Conservation (phyloP, 331 rosid genomes). For the Quercus phellos region DNA sequence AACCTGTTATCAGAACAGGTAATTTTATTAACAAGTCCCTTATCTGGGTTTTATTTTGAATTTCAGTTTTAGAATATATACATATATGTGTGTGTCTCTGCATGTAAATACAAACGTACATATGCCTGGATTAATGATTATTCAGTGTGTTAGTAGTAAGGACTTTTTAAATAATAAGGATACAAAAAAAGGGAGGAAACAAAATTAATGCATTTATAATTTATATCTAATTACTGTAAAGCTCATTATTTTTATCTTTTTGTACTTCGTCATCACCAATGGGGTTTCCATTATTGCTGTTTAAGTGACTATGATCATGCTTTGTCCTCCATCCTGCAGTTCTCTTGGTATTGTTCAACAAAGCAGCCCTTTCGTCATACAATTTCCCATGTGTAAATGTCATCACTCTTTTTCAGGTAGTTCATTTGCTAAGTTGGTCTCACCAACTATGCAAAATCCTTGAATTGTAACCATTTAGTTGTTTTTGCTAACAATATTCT, state of each 20-base stretch:
- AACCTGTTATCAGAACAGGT: neutral
- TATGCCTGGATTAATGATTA: neutral
- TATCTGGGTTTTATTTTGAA: too few relatives aligned
- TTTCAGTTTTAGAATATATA: neutral
- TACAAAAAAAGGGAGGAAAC: neutral
- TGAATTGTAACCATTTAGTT: neutral
- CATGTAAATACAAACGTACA: neutral
- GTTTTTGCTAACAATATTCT: neutral
- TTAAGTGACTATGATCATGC: neutral
- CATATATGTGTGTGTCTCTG: neutral
- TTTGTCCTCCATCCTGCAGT: constrained; percentile 31
- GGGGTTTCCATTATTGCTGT: neutral
- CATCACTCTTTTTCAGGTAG: constrained; percentile 69
- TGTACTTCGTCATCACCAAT: neutral
- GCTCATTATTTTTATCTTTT: neutral
- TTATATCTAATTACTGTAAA: neutral
- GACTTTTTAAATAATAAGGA: neutral
- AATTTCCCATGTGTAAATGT: constrained; percentile 51
- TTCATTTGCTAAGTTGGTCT: constrained; percentile 15
- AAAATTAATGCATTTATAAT: neutral
- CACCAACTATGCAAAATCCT: neutral
- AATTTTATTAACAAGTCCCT: too few relatives aligned
- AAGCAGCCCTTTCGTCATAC: constrained; percentile 70
- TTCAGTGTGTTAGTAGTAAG: neutral
- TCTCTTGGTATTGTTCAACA: constrained; percentile 69